These are phyloP conservation scores for Brettanomyces naardenensis DNA, from an alignment of 805 yeast species.

Conservation along the genomic window DNA sequence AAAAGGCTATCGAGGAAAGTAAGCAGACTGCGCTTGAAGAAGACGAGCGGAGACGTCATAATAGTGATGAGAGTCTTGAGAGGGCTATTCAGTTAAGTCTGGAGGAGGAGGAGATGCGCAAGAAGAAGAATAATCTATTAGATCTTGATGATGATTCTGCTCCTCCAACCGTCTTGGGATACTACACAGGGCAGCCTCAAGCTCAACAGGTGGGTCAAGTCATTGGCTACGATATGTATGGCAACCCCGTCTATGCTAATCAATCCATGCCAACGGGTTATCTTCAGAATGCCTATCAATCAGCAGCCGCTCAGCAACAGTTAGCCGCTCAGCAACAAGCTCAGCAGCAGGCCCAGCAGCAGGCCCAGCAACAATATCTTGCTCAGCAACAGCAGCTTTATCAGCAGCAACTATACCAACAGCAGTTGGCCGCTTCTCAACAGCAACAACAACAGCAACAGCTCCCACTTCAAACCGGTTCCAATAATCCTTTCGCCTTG, in stretches of 20 bases:
- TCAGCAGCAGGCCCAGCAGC: slow-evolving; percentile 14
- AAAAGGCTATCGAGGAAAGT: slow-evolving; percentile 74
- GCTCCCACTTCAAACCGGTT: slow-evolving; percentile 30
- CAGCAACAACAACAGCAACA: slow-evolving; percentile 22
- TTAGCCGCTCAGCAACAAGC: slow-evolving; percentile 11
- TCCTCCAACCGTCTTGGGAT: slow-evolving; percentile 22
- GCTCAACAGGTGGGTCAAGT: slow-evolving; percentile 31
- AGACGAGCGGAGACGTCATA: slow-evolving; percentile 39
- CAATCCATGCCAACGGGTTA: slow-evolving; percentile 48
- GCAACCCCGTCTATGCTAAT: slow-evolving; percentile 51
- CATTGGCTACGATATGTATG: slow-evolving; percentile 50
- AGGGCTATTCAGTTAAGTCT: slow-evolving; percentile 63
- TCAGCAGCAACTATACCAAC: slow-evolving; percentile 15
- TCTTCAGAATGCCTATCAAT: slow-evolving; percentile 37
- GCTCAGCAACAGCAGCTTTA: slow-evolving; percentile 15
- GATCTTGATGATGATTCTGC: slow-evolving; percentile 39
- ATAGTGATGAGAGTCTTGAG: slow-evolving; percentile 53
- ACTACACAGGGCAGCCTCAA: slow-evolving; percentile 10
- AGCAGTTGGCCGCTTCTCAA: slow-evolving; percentile 16
- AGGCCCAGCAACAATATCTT: slow-evolving; percentile 16
- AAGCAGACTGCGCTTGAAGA: slow-evolving; percentile 80
- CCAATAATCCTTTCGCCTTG: slow-evolving; percentile 30
- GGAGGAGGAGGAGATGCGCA: slow-evolving; percentile 69
- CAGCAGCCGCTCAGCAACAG: slow-evolving; percentile 15
- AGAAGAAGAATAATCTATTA: slow-evolving; percentile 39